Base-by-base conservation (phyloP, 768 basidiomycete genomes). In the Clathrus columnatus region DNA sequence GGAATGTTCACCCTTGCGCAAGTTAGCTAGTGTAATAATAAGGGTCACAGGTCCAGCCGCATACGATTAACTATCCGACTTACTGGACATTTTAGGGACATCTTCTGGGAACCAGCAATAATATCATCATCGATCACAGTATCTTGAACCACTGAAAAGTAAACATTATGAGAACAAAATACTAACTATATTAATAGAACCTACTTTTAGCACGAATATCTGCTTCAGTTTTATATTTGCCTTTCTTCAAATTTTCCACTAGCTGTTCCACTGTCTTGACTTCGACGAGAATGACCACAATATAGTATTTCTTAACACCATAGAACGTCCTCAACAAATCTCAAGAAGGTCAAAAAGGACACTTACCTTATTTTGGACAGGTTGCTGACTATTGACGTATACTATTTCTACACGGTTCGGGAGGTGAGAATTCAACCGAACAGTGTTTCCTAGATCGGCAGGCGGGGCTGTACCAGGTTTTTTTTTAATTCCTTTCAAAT, bases 381-480 rank as follows among this genome's bases (percentile, higher is more conserved):
- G 85, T 61, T 87, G 84, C 60, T 87, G 85, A 60, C 87, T 91
- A 62, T 93, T 93, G 41, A 93, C 86, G 66, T 92, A 93, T 2
- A 91, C 81, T 80, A 93, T 88, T 61, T 93, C 91, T 16, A 93
- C 72, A 36, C 82, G 79, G 65, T 91, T 92, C 30, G 72, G 69
- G 44, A 70, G 48, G 63, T 71, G 11, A 70, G 73, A 72, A 36
- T 71, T 70, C 29, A 80, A 61, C 54, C 73, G 67, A 17, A 76
- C 65, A 43, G 67, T 61, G 60, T 67, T 73, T 26, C 73, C 72
- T 51, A 83, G 67, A 65, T 92, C 85, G 1, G 91, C 84, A 5
- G 92, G 92, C n/a, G 92, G 91, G 1, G 91, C 89, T 43, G 90
- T 94, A 2, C 92, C 92, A 26, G 91, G 87, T 62, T 89, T 93